Evolutionary conservation across 345 rosid species (phyloP).

Genomic region (Arabis hirsuta): DNA sequence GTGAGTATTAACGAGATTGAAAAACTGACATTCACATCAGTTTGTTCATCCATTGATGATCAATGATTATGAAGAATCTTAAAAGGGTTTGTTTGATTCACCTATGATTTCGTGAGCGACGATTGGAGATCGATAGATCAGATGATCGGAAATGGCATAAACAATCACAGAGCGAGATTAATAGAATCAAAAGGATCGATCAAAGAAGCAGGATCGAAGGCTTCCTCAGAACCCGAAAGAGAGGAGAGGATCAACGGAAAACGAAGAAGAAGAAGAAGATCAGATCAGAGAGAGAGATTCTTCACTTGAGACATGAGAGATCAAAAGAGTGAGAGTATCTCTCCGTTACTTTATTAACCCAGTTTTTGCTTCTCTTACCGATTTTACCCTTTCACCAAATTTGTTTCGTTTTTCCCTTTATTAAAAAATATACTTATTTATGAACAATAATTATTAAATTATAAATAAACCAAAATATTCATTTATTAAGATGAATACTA

Average conservation of each 20-base stretch:
- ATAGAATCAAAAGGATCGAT: conserved; percentile 21
- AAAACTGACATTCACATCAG: background rate
- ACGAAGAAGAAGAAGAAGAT: background rate
- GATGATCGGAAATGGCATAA: conserved; percentile 19
- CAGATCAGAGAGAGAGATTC: conserved; percentile 33
- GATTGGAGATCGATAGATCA: conserved; percentile 30
- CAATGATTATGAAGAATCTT: background rate
- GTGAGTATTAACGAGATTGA: background rate
- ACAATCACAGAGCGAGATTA: background rate
- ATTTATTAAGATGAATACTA: too few relatives aligned
- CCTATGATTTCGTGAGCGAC: conserved; percentile 4
- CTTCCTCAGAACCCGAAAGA: background rate
- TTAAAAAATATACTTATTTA: too few relatives aligned
- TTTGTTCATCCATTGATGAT: conserved; percentile 10
- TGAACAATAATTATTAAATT: too few relatives aligned
- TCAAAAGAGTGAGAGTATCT: conserved; percentile 35
- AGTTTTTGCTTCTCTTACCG: conserved; percentile 23
- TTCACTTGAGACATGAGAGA: conserved; percentile 33
- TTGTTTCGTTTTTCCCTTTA: background rate
- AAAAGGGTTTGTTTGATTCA: background rate
- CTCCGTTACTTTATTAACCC: conserved; percentile 33
- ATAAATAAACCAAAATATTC: too few relatives aligned
- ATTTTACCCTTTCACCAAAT: conserved; percentile 36
- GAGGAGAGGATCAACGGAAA: background rate
- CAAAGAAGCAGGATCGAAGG: conserved; percentile 4